Conservation (phyloP, 306 rosid genomes). For the Pyrus betulifolia region DNA sequence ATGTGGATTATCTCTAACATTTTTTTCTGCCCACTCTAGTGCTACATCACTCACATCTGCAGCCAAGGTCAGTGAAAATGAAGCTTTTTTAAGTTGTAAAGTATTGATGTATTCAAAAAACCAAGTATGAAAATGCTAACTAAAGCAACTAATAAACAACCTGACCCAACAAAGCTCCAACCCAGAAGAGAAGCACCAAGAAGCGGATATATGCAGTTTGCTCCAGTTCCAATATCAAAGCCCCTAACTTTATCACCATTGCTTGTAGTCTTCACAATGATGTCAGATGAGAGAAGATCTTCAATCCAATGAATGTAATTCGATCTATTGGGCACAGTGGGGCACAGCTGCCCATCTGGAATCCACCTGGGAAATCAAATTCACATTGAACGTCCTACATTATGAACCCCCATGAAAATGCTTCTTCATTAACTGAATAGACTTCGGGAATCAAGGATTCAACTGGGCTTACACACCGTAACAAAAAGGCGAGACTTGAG, state of each 20-base stretch:
- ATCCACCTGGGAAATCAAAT: constrained; percentile 64
- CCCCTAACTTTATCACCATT: constrained; percentile 47
- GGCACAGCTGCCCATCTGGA: constrained; percentile 92
- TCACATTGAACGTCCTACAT: not conserved
- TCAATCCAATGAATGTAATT: constrained; percentile 89
- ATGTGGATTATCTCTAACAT: constrained; percentile 57
- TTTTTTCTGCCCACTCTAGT: constrained; percentile 72
- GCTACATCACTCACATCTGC: constrained; percentile 84
- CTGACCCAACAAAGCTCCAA: constrained; percentile 90
- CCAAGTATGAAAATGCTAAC: not conserved
- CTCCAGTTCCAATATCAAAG: constrained; percentile 92
- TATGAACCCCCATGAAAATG: not conserved
- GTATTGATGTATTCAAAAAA: not conserved
- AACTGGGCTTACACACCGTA: not conserved
- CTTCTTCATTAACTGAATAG: not conserved
- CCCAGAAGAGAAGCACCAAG: constrained; percentile 81
- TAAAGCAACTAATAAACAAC: constrained; percentile 25
- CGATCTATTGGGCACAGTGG: constrained; percentile 87
- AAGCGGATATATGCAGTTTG: constrained; percentile 91
- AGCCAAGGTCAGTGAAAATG: constrained; percentile 13
- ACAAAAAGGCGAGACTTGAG: no score
- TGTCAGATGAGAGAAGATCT: constrained; percentile 62
- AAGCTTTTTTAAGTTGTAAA: not conserved
- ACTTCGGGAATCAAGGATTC: not conserved
- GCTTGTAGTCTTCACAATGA: constrained; percentile 32